Conservation (phyloP, 2,329 filamentous ascomycete genomes). For the Dactylonectria estremocensis region DNA sequence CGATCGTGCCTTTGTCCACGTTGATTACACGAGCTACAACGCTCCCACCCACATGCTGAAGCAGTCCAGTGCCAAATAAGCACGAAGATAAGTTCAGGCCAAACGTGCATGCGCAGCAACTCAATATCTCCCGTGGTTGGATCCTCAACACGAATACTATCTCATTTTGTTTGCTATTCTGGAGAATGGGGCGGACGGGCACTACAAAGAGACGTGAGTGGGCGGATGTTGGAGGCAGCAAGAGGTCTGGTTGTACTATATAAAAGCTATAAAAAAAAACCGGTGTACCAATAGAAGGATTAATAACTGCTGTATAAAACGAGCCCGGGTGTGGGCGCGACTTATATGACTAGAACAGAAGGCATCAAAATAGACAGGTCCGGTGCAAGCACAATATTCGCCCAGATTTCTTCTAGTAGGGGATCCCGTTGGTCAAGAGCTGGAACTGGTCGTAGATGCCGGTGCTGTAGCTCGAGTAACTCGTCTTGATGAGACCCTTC, state of each 20-base stretch:
- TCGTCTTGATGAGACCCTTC: slow-evolving; percentile 89
- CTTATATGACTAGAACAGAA: neutral
- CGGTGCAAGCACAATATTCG: neutral
- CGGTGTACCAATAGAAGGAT: slow-evolving; percentile 18
- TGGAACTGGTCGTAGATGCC: slow-evolving; percentile 99
- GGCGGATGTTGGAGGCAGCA: neutral
- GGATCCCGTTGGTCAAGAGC: slow-evolving; percentile 96
- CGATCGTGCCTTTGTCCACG: slow-evolving; percentile 79
- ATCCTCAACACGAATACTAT: neutral
- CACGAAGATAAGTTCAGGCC: neutral
- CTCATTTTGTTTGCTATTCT: too few relatives aligned
- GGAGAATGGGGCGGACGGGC: neutral
- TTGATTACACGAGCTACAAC: slow-evolving; percentile 75
- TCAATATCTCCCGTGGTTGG: neutral
- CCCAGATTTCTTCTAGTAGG: slow-evolving; percentile 73
- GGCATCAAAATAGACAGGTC: neutral
- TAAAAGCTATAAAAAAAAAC: slow-evolving; percentile 16
- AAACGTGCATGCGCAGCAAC: neutral
- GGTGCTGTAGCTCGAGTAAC: slow-evolving; percentile 91
- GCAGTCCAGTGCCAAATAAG: slow-evolving; percentile 38
- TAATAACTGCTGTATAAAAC: slow-evolving; percentile 19
- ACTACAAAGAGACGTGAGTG: neutral
- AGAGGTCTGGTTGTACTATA: slow-evolving; percentile 6
- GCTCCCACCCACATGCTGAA: slow-evolving; percentile 71
- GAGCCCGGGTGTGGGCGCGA: neutral